A percentile compares a stretch with the other conserved stretches of the same genome.
Conservation (phyloP, 495 filamentous ascomycete genomes). For the Glonium stellatum region DNA sequence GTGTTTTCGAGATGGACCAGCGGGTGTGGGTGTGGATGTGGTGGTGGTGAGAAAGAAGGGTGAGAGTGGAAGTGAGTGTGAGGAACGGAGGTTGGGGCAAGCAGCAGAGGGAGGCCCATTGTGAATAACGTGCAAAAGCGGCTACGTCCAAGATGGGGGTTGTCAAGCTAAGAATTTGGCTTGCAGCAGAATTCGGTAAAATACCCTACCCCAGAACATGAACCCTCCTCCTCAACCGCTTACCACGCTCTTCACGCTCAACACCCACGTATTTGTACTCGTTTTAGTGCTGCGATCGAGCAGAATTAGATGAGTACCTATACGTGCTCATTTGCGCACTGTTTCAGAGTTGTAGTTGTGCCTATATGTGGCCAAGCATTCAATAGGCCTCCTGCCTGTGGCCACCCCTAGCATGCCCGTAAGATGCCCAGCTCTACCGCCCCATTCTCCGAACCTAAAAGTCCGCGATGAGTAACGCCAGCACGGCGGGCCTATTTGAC, state of each 20-base stretch:
- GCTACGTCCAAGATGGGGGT: neutral
- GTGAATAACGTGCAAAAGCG: conserved; percentile 7
- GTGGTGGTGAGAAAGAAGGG: conserved; percentile 18
- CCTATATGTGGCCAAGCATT: neutral
- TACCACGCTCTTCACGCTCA: conserved; percentile 2
- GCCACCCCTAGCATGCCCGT: neutral
- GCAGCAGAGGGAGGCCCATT: conserved; percentile 22
- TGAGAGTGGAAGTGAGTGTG: conserved; percentile 16
- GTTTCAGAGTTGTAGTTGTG: neutral
- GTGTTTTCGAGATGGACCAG: conserved; percentile 9
- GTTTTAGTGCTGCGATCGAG: conserved; percentile 15
- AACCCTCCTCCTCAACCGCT: conserved; percentile 4
- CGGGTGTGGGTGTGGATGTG: conserved; percentile 11
- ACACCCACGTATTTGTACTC: conserved; percentile 31
- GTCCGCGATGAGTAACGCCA: too few species aligned
- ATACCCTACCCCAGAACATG: conserved; percentile 7
- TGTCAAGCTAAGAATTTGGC: neutral
- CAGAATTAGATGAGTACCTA: neutral
- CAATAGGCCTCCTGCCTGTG: neutral
- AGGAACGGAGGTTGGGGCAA: conserved; percentile 19
- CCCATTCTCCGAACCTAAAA: too few species aligned
- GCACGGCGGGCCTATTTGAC: too few species aligned
- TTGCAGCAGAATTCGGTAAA: neutral
- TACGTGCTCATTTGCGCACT: neutral
- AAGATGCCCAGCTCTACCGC: too few species aligned